Percentiles rank a stretch among this genome's conserved stretches.
Evolutionary conservation across 805 yeast genomes (phyloP).

Genomic region (Aciculoconidium aculeatum): DNA sequence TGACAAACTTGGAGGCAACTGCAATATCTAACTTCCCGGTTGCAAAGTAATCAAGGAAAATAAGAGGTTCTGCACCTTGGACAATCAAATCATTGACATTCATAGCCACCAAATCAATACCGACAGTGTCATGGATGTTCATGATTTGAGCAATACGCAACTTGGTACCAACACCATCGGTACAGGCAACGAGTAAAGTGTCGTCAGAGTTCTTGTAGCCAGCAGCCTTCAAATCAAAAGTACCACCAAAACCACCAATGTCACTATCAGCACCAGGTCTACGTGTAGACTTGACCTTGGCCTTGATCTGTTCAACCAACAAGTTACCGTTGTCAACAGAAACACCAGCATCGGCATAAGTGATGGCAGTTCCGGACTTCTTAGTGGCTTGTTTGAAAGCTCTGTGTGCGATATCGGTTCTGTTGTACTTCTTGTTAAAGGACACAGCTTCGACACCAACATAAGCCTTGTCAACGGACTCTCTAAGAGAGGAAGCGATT

Average conservation of each 20-base stretch:
- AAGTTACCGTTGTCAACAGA: constrained; percentile 93
- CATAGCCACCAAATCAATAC: constrained; percentile 98
- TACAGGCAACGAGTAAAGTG: constrained; percentile 89
- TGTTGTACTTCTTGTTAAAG: constrained; percentile 72
- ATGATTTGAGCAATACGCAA: constrained; percentile 88
- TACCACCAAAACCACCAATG: constrained; percentile 98
- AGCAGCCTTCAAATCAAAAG: constrained; percentile 83
- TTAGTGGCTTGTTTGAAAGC: constrained; percentile 62
- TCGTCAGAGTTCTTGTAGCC: constrained; percentile 71
- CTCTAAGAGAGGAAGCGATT: constrained; percentile 64
- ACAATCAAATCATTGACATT: constrained; percentile 96
- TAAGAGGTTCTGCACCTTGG: constrained; percentile 97
- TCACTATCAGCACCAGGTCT: constrained; percentile 97
- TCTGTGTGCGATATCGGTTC: constrained; percentile 93
- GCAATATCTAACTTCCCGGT: constrained; percentile 83
- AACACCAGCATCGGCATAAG: constrained; percentile 95
- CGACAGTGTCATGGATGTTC: constrained; percentile 92
- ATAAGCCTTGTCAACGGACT: constrained; percentile 83
- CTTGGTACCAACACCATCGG: constrained; percentile 99
- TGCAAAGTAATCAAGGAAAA: constrained; percentile 95
- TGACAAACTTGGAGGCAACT: constrained; percentile 81
- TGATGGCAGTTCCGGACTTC: constrained; percentile 41
- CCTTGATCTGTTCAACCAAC: constrained; percentile 85
- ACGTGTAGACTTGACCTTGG: constrained; percentile 83
- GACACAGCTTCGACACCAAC: constrained; percentile 71